Base-by-base conservation (phyloP, 192 early-diverging fungal species). In the Coemansia sp. region DNA sequence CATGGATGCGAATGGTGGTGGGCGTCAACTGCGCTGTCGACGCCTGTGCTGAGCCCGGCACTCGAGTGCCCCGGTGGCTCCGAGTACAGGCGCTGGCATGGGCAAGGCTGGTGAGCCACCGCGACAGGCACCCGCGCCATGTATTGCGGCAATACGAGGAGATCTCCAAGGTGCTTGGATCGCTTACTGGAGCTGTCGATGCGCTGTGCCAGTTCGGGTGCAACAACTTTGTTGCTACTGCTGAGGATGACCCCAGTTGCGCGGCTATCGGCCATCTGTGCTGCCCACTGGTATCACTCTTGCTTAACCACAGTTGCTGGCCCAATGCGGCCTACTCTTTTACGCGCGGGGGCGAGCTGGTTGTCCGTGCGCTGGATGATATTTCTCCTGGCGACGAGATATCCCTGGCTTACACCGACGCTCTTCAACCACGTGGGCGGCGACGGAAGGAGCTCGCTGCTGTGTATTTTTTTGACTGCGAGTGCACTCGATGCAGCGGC, bases 251-350 rank as follows among this genome's bases (percentile, higher is more conserved):
- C 9, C 57, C 62, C n/a, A 36, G 48, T 2, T 43, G 41, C 20
- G 38, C 55, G 9, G 13, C 28, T 2, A 55, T 55, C 26, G 77
- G 77, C 3, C 65, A 72, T 14, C 34, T 83, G 43, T 76, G 75
- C 42, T 73, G 75, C 36, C 80, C 80, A 26, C 35, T 83, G 42
- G 62, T 64, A 0, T 74, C 80, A 0, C 36, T 77, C 35, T 52
- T 77, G 62, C 62, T 83, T 55, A 83, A 83, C 69, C 80, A 83
- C 68, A 75, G 72, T 38, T 83, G 80, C 57, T 11, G 42, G 16
- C 80, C 75, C 6, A 83, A 74, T 3, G 70, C 72, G 20, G 28
- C 50, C 2, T 69, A 69, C 56, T 55, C 62, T 0, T 77, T 68
- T 43, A 20, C 43, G 0, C 14, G 1, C 1, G 21, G n/a, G 5